These are phyloP conservation scores for Knoxdaviesia capensis DNA, from an alignment of 2,329 filamentous ascomycete species.

Conservation along the genomic window DNA sequence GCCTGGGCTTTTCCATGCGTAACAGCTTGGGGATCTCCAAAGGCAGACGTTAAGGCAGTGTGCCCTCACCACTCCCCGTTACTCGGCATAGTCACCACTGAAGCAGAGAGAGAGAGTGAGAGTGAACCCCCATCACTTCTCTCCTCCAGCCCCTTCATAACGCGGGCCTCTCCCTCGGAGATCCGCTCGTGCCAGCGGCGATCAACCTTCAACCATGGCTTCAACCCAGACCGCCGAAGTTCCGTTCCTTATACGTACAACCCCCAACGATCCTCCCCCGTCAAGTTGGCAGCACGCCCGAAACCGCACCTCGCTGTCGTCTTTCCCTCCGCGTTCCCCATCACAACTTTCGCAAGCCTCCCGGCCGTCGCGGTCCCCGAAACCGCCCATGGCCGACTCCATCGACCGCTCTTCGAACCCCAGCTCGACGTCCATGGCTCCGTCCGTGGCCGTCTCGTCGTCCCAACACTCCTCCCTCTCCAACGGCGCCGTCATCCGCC, in stretches of 20 bases:
- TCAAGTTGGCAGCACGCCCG: slow-evolving; percentile 5
- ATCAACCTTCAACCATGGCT: slow-evolving; percentile 12
- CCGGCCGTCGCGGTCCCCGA: slow-evolving; percentile 33
- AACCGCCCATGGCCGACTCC: slow-evolving; percentile 25
- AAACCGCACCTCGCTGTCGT: slow-evolving; percentile 38
- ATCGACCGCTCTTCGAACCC: slow-evolving; percentile 26
- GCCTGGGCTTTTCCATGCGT: no score
- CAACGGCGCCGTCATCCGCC: slow-evolving; percentile 16
- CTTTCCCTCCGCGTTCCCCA: slow-evolving; percentile 36
- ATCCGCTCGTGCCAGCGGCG: not conserved
- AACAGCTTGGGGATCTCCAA: no score
- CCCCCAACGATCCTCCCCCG: slow-evolving; percentile 10
- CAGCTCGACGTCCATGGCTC: slow-evolving; percentile 38
- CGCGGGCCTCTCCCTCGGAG: not conserved
- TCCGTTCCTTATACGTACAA: slow-evolving; percentile 22
- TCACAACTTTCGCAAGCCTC: slow-evolving; percentile 35
- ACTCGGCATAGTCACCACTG: no score
- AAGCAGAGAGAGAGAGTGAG: no score
- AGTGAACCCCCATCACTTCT: not conserved
- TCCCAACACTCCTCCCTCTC: slow-evolving; percentile 42
- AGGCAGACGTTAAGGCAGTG: no score
- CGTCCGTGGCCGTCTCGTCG: slow-evolving; percentile 35
- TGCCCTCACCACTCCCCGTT: no score
- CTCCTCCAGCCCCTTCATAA: not conserved
- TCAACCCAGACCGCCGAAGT: slow-evolving; percentile 16